Evolutionary conservation across 805 yeast species (phyloP), one percentile per base, ranked within the genome.

Genomic region (Metschnikowia lunata): DNA sequence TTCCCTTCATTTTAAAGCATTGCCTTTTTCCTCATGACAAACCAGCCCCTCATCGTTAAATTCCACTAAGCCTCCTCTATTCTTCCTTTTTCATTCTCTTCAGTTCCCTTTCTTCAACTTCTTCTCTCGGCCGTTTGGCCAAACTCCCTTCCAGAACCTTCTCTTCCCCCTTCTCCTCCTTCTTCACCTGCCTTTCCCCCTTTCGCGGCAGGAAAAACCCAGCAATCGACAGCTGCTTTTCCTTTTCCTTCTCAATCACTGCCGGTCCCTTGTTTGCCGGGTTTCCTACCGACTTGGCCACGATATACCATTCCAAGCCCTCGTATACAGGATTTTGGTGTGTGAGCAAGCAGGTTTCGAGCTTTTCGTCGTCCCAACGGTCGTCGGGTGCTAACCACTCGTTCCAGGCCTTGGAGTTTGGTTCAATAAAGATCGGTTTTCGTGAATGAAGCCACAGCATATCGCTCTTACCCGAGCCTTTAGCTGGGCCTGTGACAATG

Each of bases 341-440:
- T 1, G 71, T 58, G 29, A 70, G 64, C 40, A 85, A 60, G 10
- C 72, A 55, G 1, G 61, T 54, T 1, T 69, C 69, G 18, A 67
- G 42, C 15, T 81, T 48, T 1, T 66, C 60, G 3, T 62, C 62
- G 45, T 61, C 54, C 75, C 80, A 74, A 12, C 60, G 59, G 0
- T 50, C 44, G 0, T 50, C 46, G 0, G 79, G 73, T 42, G 76
- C 67, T 30, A 88, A 61, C 96, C 96, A 90, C 4, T 58, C 54
- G 5, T 72, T 59, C 77, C 90, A 80, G 34, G 73, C 76, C n/a
- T 66, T 52, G 0, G 80, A 63, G 0, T 77, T 80, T 0, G 88
- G 86, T 27, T 68, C 72, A 6, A 88, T 44, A 11, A 88, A 73
- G 1, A 85, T 69, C 0, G 97, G 97, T 80, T 88, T 87, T 26